Evolutionary conservation across 352 stramenopile species (phyloP).

Genomic region (Globisporangium alternatum): DNA sequence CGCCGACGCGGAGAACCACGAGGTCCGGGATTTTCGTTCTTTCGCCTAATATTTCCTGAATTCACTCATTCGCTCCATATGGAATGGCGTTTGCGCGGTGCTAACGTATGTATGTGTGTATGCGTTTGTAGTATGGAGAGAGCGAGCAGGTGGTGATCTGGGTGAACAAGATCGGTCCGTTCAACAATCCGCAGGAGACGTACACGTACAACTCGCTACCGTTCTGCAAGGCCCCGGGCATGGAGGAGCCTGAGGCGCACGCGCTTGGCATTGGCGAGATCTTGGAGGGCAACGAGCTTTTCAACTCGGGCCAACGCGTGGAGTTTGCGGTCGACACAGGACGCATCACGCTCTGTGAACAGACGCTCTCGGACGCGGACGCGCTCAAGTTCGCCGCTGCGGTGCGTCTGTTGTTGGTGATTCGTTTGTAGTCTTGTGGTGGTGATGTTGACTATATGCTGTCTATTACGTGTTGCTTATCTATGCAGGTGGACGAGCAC

Average conservation of each 20-base stretch:
- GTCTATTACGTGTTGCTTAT: not conserved
- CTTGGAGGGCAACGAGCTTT: slow-evolving; percentile 93
- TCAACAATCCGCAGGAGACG: slow-evolving; percentile 98
- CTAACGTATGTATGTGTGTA: not conserved
- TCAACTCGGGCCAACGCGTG: slow-evolving; percentile 89
- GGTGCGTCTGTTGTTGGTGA: slow-evolving; percentile 23
- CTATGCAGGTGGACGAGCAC: slow-evolving; percentile 87
- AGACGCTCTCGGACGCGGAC: slow-evolving; percentile 69
- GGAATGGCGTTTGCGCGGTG: not conserved
- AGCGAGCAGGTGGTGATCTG: slow-evolving; percentile 90
- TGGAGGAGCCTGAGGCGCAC: slow-evolving; percentile 86
- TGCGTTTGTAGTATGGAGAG: slow-evolving; percentile 45
- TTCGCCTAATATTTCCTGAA: not conserved
- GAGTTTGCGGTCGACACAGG: slow-evolving; percentile 71
- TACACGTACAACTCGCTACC: slow-evolving; percentile 99
- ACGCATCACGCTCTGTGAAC: slow-evolving; percentile 67
- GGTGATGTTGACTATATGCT: not conserved
- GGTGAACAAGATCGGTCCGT: slow-evolving; percentile 97
- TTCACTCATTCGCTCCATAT: not conserved
- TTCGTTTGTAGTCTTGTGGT: not conserved
- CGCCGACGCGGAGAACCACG: slow-evolving; percentile 57
- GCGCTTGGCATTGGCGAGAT: slow-evolving; percentile 93
- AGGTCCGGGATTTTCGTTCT: slow-evolving; percentile 23
- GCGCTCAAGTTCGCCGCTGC: slow-evolving; percentile 78
- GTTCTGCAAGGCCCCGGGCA: slow-evolving; percentile 92